Evolutionary conservation across 495 filamentous ascomycete species (phyloP), one percentile per base, ranked within the genome.

Genomic region (Lasiosphaeria hispida): DNA sequence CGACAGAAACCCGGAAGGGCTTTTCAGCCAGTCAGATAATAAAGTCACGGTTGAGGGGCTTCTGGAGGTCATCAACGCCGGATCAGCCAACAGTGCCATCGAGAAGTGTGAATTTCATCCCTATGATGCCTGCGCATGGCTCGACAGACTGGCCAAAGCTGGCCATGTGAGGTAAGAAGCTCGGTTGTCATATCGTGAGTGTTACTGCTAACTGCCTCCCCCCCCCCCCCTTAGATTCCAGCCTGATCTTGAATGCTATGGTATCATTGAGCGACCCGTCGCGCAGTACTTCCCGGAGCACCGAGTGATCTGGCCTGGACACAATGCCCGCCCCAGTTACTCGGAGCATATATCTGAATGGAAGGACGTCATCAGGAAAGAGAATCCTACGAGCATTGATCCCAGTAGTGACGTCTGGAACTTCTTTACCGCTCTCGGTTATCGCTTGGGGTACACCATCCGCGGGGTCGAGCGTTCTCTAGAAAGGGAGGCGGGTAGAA

Each of bases 401-500:
- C 4, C 10, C 7, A 41, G 42, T 34, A 52, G 17, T 10, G 8
- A 18, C 2, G 34, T 63, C 39, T 52, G 50, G 41, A 59, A 63
- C 18, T 70, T 68, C 52, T 69, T 70, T 61, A 14, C 18, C 17
- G 23, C 44, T 9, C 60, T 70, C 4, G 67, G 34, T 43, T 63
- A 60, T 48, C 61, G 67, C 13, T 53, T 72, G 13, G 65, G 63
- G 11, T 63, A 54, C 55, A 69, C 63, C 17, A 56, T 69, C 42
- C 43, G 35, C 41, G 3, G 17, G 7, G 48, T 64, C n/a, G 14
- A 48, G 45, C 35, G 13, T 7, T 18, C 8, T 44, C 18, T 14
- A 47, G n/a, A 6, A 15, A 17, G 17, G 8, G 37, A 23, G 34
- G 35, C 50, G 34, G 15, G 10, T 7, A 1, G 9, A 7, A 34